A percentile compares a stretch with the other conserved stretches of the same genome.
phyloP scores from a whole-genome alignment of 495 filamentous ascomycete species.

The Poronia punctata region DNA sequence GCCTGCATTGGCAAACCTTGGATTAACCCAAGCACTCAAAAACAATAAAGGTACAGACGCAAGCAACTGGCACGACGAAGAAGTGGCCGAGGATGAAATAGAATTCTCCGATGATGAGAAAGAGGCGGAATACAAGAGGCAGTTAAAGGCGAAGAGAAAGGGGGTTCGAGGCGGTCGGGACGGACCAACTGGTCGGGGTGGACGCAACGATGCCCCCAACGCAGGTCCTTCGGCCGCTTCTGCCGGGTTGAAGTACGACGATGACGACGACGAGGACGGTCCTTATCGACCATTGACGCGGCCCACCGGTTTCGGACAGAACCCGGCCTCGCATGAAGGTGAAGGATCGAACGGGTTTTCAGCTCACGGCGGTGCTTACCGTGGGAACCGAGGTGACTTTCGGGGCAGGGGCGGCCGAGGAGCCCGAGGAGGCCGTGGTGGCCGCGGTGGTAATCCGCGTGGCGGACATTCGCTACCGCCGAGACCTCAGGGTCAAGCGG shows the following conservation, averaged over 20 bases:
- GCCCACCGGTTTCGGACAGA: slow-evolving; percentile 48
- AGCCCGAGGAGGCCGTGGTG: slow-evolving; percentile 29
- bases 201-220: slow-evolving; percentile 28
- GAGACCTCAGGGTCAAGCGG: slow-evolving; percentile 22
- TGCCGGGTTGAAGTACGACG: slow-evolving; percentile 35
- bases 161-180: slow-evolving; percentile 28
- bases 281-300: slow-evolving; percentile 63
- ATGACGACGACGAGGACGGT: slow-evolving; percentile 62
- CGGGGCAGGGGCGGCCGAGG: slow-evolving; percentile 42
- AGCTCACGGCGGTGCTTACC: slow-evolving; percentile 24
- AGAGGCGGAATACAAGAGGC: slow-evolving; percentile 70
- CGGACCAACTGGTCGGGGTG: slow-evolving; percentile 25
- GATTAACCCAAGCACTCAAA: slow-evolving; percentile 76
- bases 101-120: slow-evolving; percentile 97
- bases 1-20: slow-evolving; percentile 62
- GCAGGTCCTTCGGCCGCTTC: slow-evolving; percentile 24
- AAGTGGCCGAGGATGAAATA: slow-evolving; percentile 73
- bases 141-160: slow-evolving; percentile 56
- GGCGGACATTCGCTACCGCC: slow-evolving; percentile 29
- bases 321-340: slow-evolving; percentile 19
- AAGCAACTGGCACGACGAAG: slow-evolving; percentile 89
- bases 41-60: slow-evolving; percentile 80
- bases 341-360: slow-evolving; percentile 26
- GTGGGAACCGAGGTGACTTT: slow-evolving; percentile 33
- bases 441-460: slow-evolving; percentile 24